Conservation (phyloP, 1,284 basidiomycete genomes). For the Gomphus bonarii region DNA sequence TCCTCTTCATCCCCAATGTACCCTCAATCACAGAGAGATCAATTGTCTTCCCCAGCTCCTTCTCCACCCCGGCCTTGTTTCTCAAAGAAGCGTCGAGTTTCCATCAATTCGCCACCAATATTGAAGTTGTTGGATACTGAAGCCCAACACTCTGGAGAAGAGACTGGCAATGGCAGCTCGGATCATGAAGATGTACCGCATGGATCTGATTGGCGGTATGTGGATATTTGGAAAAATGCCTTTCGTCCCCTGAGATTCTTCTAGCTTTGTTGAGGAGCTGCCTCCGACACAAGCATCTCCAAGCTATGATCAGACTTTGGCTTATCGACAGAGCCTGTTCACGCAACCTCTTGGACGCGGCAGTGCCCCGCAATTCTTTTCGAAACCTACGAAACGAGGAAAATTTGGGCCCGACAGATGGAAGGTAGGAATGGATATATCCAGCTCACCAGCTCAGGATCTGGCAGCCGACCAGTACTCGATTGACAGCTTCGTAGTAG, state of each 20-base stretch:
- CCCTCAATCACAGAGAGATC: conserved; percentile 21
- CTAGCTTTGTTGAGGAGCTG: conserved; percentile 49
- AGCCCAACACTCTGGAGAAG: conserved; percentile 55
- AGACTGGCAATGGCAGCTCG: conserved; percentile 18
- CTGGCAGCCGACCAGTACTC: conserved; percentile 50
- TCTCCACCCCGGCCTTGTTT: conserved; percentile 16
- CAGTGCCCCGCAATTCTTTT: conserved; percentile 42
- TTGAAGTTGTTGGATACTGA: conserved; percentile 66
- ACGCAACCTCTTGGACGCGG: conserved; percentile 47
- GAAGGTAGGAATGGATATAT: conserved; percentile 25
- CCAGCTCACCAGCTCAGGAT: conserved; percentile 51
- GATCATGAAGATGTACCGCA: conserved; percentile 48
- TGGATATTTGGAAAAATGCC: neutral
- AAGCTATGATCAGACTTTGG: conserved; percentile 63
- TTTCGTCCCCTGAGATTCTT: neutral
- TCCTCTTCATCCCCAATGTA: conserved; percentile 19
- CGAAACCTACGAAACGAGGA: conserved; percentile 35
- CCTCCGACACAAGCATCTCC: conserved; percentile 61
- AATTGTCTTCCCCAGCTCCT: conserved; percentile 18
- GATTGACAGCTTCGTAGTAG: conserved; percentile 67
- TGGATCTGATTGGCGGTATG: conserved; percentile 48
- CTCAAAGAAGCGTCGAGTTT: conserved; percentile 19
- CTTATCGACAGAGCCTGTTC: conserved; percentile 59
- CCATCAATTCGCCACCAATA: conserved; percentile 40
- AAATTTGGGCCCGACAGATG: conserved; percentile 23